Conservation (phyloP, 768 basidiomycete genomes). For the Clavulina sp. region DNA sequence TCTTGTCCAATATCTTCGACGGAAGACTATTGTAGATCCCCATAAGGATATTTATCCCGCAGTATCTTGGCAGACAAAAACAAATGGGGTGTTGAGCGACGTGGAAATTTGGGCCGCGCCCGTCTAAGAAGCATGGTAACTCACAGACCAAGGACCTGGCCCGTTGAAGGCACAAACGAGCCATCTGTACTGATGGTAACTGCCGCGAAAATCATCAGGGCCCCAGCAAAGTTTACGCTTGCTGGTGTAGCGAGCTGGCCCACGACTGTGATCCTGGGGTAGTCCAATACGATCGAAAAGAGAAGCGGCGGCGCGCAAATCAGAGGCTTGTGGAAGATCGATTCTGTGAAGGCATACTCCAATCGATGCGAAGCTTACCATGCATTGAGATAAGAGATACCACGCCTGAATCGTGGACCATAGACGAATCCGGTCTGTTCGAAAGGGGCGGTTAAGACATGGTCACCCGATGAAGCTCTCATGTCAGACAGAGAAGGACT, state of each 20-base stretch:
- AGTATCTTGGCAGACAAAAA: neutral
- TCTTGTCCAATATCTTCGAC: constrained; percentile 20
- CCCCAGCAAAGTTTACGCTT: constrained; percentile 20
- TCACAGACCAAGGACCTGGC: constrained; percentile 27
- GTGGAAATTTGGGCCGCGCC: neutral
- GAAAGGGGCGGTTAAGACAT: too few relatives aligned
- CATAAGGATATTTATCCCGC: constrained; percentile 25
- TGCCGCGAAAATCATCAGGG: constrained; percentile 5
- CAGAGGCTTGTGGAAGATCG: too few relatives aligned
- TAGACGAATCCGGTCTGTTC: neutral
- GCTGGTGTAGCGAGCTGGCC: constrained; percentile 17
- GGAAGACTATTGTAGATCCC: constrained; percentile 25
- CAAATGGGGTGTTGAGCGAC: too few relatives aligned
- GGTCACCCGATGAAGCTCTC: too few relatives aligned
- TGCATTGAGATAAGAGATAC: neutral
- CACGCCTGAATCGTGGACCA: neutral
- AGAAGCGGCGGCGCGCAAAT: constrained; percentile 1
- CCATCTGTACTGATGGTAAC: constrained; percentile 13
- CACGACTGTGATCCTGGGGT: constrained; percentile 19
- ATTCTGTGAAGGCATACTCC: too few relatives aligned
- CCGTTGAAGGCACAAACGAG: constrained; percentile 21
- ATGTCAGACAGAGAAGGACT: constrained; percentile 24
- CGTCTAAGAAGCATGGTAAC: neutral
- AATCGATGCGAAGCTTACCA: neutral
- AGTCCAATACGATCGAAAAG: neutral